A percentile compares a stretch with the other conserved stretches of the same genome.
These are phyloP conservation scores for Ophiognomonia clavigignenti-juglandacearum DNA, from an alignment of 2,329 filamentous ascomycete genomes.

Conservation along the genomic window DNA sequence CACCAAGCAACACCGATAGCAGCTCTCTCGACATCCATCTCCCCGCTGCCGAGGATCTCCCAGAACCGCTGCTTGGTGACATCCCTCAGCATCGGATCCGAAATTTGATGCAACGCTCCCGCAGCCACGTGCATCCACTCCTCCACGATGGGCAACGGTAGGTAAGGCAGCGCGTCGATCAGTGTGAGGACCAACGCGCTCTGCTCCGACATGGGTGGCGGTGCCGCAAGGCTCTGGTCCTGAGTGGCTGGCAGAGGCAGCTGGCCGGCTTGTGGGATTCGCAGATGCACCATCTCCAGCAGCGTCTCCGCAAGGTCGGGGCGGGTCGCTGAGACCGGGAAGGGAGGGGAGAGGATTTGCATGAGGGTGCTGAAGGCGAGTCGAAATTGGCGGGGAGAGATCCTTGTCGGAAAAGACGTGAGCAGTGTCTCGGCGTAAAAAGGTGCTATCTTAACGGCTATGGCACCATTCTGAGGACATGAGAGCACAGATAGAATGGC, in stretches of 20 bases:
- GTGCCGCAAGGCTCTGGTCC: slow-evolving; percentile 27
- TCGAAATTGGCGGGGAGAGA: slow-evolving; percentile 81
- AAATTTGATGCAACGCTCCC: slow-evolving; percentile 59
- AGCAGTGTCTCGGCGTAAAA: slow-evolving; percentile 83
- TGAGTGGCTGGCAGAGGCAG: slow-evolving; percentile 34
- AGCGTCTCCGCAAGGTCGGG: slow-evolving; percentile 76
- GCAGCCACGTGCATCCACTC: slow-evolving; percentile 77
- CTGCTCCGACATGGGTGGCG: slow-evolving; percentile 63
- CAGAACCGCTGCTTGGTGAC: slow-evolving; percentile 68
- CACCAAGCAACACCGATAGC: slow-evolving; percentile 82
- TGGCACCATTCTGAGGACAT: slow-evolving; percentile 67
- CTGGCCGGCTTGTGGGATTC: slow-evolving; percentile 51
- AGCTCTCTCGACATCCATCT: slow-evolving; percentile 84
- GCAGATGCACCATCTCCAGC: slow-evolving; percentile 70
- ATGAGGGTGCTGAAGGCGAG: slow-evolving; percentile 83
- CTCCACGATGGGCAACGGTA: slow-evolving; percentile 65
- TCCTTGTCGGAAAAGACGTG: slow-evolving; percentile 69
- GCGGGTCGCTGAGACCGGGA: slow-evolving; percentile 65
- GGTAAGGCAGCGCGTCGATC: slow-evolving; percentile 71
- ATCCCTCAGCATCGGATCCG: slow-evolving; percentile 57
- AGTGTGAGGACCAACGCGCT: slow-evolving; percentile 71
- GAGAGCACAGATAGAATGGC: slow-evolving; percentile 76
- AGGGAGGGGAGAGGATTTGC: slow-evolving; percentile 76
- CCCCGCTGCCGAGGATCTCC: slow-evolving; percentile 72
- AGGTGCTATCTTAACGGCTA: slow-evolving; percentile 68